These are phyloP conservation scores for Eimeria necatrix DNA, from an alignment of 169 alveolate genomes.

Conservation along the genomic window DNA sequence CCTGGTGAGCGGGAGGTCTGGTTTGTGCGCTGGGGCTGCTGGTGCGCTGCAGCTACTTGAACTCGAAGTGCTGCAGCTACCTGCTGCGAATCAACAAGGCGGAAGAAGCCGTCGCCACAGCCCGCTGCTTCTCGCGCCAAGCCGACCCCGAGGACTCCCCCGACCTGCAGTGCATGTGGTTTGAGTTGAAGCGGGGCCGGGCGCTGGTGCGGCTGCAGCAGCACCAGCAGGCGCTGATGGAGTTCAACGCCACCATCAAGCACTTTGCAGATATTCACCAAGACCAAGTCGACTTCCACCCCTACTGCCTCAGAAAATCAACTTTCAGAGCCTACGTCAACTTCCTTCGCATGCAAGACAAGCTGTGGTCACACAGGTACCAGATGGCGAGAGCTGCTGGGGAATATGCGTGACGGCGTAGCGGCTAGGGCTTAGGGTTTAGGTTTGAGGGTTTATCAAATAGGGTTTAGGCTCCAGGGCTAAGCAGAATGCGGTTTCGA, in stretches of 20 bases:
- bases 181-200: slow-evolving; percentile 85
- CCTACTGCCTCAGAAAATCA: slow-evolving; percentile 91
- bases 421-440: neutral
- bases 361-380: slow-evolving; percentile 75
- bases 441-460: neutral
- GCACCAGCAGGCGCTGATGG: slow-evolving; percentile 87
- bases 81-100: slow-evolving; percentile 42
- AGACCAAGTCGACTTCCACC: slow-evolving; percentile 94
- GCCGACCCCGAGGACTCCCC: slow-evolving; percentile 62
- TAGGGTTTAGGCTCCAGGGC: too few relatives aligned
- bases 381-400: neutral
- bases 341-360: slow-evolving; percentile 85
- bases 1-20: neutral
- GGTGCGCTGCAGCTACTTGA: slow-evolving; percentile 75
- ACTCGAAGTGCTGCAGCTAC: slow-evolving; percentile 79
- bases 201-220: slow-evolving; percentile 85
- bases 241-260: slow-evolving; percentile 89
- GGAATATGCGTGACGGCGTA: too few relatives aligned
- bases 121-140: slow-evolving; percentile 54
- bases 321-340: slow-evolving; percentile 88
- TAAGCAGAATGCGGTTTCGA: too few relatives aligned
- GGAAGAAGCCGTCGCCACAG: slow-evolving; percentile 24
- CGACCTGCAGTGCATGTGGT: slow-evolving; percentile 91
- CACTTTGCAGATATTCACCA: slow-evolving; percentile 91
- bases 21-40: neutral